Evolutionary conservation across 2,329 filamentous ascomycete species (phyloP), one percentile per base, ranked within the genome.

Genomic region (Nemania sp.): DNA sequence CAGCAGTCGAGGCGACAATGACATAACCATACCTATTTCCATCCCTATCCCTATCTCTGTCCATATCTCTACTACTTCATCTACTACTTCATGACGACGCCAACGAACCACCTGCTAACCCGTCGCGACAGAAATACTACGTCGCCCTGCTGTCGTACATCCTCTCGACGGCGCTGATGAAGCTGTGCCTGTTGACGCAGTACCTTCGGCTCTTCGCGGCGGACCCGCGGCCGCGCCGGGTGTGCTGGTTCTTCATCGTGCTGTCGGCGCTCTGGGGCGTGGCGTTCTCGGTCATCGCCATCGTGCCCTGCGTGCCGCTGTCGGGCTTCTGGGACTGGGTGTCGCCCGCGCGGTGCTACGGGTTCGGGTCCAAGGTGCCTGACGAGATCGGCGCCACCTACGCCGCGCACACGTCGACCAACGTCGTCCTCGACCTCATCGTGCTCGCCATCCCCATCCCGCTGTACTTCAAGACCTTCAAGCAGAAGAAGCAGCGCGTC

Each of bases 141-240:
- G 61, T 76, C 2, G 61, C 68, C 10, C 67, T 75, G 51, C 69
- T 66, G 9, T 65, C 71, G 9, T 77, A 75, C 62, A 67, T 60
- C 15, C 59, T 73, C 45, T 75, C 74, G 10, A 74, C 72, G 12
- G 71, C 71, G 0, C 69, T 76, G 32, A 73, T 76, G 67, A 78
- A 78, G 48, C 67, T 77, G 6, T 75, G 74, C 5, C 69, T 78
- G 0, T 67, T 77, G 1, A 60, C 73, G 11, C 76, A 77, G 37
- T 78, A 76, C 62, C 70, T 77, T 15, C 74, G 75, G 10, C 65
- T 77, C n/a, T 76, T 74, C 64, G 57, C 65, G 1, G 60, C 51
- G 7, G 66, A 62, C 15, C 62, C 15, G 3, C 67, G 64, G n/a
- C 51, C 63, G 15, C 62, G 70, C 35, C 54, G 55, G 12, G 39